Percentiles rank a stretch among this genome's conserved stretches.
These are phyloP conservation scores for Zangia roseola DNA, from an alignment of 768 basidiomycete species.

Conservation along the genomic window DNA sequence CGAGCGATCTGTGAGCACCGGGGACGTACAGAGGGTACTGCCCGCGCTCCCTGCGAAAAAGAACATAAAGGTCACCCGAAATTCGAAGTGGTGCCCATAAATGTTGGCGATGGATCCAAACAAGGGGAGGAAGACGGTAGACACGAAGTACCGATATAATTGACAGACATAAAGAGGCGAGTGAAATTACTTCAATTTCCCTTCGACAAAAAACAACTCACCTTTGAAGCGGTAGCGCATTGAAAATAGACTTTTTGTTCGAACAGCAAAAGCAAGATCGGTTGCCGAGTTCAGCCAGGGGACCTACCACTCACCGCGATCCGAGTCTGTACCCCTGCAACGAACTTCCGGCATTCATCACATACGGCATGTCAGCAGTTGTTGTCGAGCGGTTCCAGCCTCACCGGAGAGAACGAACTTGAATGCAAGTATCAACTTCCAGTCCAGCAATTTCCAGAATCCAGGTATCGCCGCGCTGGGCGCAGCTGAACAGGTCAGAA, in stretches of 20 bases:
- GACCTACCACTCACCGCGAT: slow-evolving; percentile 50
- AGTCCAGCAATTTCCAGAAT: slow-evolving; percentile 29
- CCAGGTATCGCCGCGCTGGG: slow-evolving; percentile 4
- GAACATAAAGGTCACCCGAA: slow-evolving; percentile 43
- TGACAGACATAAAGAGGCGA: slow-evolving; percentile 10
- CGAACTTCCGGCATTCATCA: too few relatives aligned
- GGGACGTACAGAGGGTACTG: slow-evolving; percentile 30
- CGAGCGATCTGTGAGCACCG: slow-evolving; percentile 34
- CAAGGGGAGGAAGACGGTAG: slow-evolving; percentile 53
- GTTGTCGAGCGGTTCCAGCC: slow-evolving; percentile 38
- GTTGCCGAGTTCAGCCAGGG: too few relatives aligned
- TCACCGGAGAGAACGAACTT: slow-evolving; percentile 41
- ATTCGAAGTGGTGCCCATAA: slow-evolving; percentile 47
- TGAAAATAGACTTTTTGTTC: slow-evolving; percentile 31
- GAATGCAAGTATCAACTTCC: slow-evolving; percentile 35
- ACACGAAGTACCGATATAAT: slow-evolving; percentile 51
- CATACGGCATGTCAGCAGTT: too few relatives aligned
- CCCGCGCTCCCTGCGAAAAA: slow-evolving; percentile 48
- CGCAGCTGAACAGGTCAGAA: not conserved
- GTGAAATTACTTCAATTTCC: not conserved
- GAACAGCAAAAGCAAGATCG: too few relatives aligned
- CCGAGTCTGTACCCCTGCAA: slow-evolving; percentile 50
- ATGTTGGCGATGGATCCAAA: slow-evolving; percentile 50
- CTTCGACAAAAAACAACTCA: not conserved
- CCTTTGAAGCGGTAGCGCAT: slow-evolving; percentile 28